These are phyloP conservation scores for Citrus maxima DNA, from an alignment of 345 rosid genomes.

Conservation along the genomic window DNA sequence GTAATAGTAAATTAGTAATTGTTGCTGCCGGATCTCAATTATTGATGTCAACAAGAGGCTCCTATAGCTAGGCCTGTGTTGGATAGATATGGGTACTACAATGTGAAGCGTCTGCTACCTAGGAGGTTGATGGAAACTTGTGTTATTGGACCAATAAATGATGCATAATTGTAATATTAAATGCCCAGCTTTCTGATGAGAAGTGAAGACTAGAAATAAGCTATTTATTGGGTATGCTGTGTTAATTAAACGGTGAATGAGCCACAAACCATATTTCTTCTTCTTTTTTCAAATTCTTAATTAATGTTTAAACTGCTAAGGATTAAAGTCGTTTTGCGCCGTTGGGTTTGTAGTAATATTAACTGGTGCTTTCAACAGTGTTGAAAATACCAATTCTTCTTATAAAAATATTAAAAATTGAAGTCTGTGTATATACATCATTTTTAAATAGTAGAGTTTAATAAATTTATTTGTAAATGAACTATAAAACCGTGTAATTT, in stretches of 20 bases:
- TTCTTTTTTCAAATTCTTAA: too few species aligned
- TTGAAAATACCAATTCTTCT: too few species aligned
- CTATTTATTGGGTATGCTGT: background rate
- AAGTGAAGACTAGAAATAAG: background rate
- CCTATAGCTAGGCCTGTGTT: background rate
- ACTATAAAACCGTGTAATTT: rapidly evolving
- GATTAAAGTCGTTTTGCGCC: too few species aligned
- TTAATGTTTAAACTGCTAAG: too few species aligned
- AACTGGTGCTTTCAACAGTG: too few species aligned
- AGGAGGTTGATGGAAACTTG: background rate
- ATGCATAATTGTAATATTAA: background rate
- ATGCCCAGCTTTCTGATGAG: background rate
- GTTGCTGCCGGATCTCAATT: background rate
- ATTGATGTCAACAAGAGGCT: background rate
- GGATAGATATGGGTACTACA: background rate
- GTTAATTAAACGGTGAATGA: background rate
- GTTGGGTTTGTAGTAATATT: too few species aligned
- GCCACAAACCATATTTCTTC: too few species aligned
- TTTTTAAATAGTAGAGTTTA: too few species aligned
- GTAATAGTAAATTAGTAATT: too few species aligned
- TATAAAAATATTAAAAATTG: too few species aligned
- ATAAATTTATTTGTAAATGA: too few species aligned
- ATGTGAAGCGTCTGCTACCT: background rate
- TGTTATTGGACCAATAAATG: background rate
- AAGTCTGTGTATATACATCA: too few species aligned